phyloP scores from a whole-genome alignment of 169 alveolate genomes.

The Plasmodium cynomolgi region DNA sequence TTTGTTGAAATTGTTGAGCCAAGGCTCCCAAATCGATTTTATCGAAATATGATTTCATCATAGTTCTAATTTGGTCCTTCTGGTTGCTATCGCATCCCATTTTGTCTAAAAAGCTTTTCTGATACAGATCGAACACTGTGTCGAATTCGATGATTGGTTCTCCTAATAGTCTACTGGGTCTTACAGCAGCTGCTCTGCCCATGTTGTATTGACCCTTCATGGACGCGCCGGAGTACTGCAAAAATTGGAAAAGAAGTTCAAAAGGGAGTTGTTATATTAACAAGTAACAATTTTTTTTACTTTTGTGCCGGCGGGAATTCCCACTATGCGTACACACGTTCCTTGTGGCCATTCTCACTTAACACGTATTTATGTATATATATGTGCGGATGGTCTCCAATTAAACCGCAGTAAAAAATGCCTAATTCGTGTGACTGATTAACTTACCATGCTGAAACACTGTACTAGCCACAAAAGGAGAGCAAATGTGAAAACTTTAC shows the following conservation, averaged over 20 bases:
- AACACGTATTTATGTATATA: neutral
- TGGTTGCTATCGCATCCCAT: slow-evolving; percentile 30
- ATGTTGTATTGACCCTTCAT: neutral
- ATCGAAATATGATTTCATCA: slow-evolving; percentile 28
- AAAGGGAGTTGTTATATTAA: neutral
- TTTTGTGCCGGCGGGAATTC: neutral
- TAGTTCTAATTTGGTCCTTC: slow-evolving; percentile 4
- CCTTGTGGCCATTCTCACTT: neutral
- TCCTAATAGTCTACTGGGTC: neutral
- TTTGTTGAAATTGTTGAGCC: neutral
- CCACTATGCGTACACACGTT: neutral
- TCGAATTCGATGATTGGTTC: slow-evolving; percentile 17
- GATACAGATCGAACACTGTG: slow-evolving; percentile 6
- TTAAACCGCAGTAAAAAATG: neutral
- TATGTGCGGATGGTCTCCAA: neutral
- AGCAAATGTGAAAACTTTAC: neutral
- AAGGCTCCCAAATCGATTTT: slow-evolving; percentile 14
- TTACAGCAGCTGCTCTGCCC: neutral
- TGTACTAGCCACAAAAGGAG: slow-evolving; percentile 6
- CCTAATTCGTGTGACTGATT: neutral
- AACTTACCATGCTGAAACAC: neutral
- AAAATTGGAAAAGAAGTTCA: neutral
- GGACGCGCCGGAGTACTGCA: neutral
- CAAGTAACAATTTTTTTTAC: neutral
- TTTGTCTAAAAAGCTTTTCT: slow-evolving; percentile 9